Conservation (phyloP, 2,329 filamentous ascomycete genomes). For the Pseudogymnoascus sp. region DNA sequence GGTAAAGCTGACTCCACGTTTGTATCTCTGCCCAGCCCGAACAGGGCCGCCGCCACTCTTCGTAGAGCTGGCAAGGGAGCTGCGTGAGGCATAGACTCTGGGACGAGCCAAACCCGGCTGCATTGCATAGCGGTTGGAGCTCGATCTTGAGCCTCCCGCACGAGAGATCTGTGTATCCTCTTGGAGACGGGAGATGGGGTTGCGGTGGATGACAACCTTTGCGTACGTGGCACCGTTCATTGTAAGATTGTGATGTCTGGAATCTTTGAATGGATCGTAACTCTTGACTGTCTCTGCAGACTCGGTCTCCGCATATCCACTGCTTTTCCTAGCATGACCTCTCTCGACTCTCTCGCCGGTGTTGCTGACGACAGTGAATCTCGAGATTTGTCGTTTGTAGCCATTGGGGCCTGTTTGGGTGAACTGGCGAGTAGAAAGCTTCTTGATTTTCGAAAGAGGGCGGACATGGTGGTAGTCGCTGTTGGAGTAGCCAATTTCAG, state of each 20-base stretch:
- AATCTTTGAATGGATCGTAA: conserved; percentile 75
- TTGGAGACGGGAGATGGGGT: neutral
- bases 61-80: conserved; percentile 38
- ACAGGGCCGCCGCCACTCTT: conserved; percentile 31
- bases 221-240: conserved; percentile 11
- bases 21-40: conserved; percentile 42
- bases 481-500: conserved; percentile 69
- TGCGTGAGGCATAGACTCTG: conserved; percentile 33
- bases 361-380: conserved; percentile 58
- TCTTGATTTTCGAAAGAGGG: conserved; percentile 48
- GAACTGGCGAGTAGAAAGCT: conserved; percentile 54
- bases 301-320: conserved; percentile 26
- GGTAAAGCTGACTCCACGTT: conserved; percentile 54
- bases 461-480: conserved; percentile 84
- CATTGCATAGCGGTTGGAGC: conserved; percentile 11
- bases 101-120: conserved; percentile 16
- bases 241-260: conserved; percentile 33
- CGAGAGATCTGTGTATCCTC: neutral
- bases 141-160: conserved; percentile 11
- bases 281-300: conserved; percentile 45
- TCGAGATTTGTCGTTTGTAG: conserved; percentile 46
- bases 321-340: conserved; percentile 32
- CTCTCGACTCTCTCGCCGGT: conserved; percentile 44
- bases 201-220: conserved; percentile 24
- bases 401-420: conserved; percentile 37